A percentile compares a stretch with the other conserved stretches of the same genome.
phyloP scores from a whole-genome alignment of 2,329 filamentous ascomycete genomes.

The Alternaria angustiovoidea region DNA sequence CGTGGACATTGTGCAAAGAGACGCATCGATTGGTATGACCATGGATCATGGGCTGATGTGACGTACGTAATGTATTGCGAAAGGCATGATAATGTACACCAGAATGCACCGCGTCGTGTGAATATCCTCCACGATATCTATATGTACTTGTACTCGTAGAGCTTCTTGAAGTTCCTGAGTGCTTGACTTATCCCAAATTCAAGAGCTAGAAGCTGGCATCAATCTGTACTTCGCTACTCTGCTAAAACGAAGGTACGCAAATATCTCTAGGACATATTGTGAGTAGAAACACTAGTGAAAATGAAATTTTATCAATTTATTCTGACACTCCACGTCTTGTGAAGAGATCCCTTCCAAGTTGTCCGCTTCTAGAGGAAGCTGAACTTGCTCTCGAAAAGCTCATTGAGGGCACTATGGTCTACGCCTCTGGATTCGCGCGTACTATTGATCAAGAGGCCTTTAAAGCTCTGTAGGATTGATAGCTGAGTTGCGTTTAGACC shows the following conservation, averaged over 20 bases:
- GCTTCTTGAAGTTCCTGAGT: no score
- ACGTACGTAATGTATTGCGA: neutral
- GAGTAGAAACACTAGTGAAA: neutral
- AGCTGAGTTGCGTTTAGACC: no score
- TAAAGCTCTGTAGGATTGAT: fast-evolving
- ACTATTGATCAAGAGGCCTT: no score
- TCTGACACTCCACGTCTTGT: neutral
- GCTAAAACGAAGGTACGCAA: neutral
- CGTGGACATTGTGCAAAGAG: slow-evolving; percentile 70
- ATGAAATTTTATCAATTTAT: neutral
- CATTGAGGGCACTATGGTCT: no score
- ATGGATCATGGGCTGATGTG: slow-evolving; percentile 22
- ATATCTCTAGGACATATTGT: neutral
- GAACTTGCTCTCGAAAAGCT: no score
- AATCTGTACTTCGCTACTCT: neutral
- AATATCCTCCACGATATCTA: no score
- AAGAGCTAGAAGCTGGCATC: neutral
- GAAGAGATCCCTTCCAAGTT: no score
- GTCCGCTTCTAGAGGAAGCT: no score
- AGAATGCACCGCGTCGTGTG: no score
- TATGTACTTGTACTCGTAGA: fast-evolving
- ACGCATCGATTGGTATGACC: slow-evolving; percentile 14
- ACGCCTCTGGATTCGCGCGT: no score
- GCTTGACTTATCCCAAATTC: neutral
- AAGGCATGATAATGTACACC: no score